phyloP scores from a whole-genome alignment of 352 stramenopile genomes.

The Phytophthora ohioensis region DNA sequence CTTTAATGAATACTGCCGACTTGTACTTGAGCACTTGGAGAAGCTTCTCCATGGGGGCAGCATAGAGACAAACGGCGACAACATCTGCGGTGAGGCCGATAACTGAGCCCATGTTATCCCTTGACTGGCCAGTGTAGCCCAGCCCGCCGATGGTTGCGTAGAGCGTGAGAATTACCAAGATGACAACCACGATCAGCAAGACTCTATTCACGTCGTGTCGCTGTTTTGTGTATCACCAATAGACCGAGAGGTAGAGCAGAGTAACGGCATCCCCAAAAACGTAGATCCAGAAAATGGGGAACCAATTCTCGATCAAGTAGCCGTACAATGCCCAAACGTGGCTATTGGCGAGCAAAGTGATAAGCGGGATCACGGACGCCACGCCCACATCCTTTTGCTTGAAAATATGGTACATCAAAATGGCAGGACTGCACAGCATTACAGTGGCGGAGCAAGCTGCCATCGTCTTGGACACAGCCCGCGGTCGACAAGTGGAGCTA shows the following conservation, averaged over 20 bases:
- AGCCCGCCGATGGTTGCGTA: slow-evolving; percentile 38
- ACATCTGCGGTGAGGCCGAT: slow-evolving; percentile 39
- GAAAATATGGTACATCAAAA: slow-evolving; percentile 41
- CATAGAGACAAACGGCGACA: slow-evolving; percentile 36
- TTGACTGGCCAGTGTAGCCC: slow-evolving; percentile 40
- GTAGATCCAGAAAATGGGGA: slow-evolving; percentile 58
- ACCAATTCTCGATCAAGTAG: slow-evolving; percentile 48
- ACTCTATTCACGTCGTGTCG: slow-evolving; percentile 33
- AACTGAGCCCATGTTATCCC: slow-evolving; percentile 18
- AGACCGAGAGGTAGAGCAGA: slow-evolving; percentile 36
- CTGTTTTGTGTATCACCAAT: slow-evolving; percentile 40
- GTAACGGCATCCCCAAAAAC: slow-evolving; percentile 40
- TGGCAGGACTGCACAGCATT: slow-evolving; percentile 60
- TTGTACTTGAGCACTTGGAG: slow-evolving; percentile 37
- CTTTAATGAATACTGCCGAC: slow-evolving; percentile 33
- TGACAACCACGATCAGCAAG: slow-evolving; percentile 17
- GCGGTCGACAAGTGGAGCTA: no score
- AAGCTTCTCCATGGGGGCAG: slow-evolving; percentile 34
- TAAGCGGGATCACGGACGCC: slow-evolving; percentile 63
- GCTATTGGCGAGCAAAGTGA: slow-evolving; percentile 56
- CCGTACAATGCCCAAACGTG: slow-evolving; percentile 51
- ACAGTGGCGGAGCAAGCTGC: slow-evolving; percentile 40
- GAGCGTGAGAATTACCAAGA: slow-evolving; percentile 35
- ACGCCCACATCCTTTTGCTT: slow-evolving; percentile 49
- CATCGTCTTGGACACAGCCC: slow-evolving; percentile 36